A percentile compares a stretch with the other conserved stretches of the same genome.
Conservation (phyloP, 2,329 filamentous ascomycete genomes). For the Scytalidium sp. region DNA sequence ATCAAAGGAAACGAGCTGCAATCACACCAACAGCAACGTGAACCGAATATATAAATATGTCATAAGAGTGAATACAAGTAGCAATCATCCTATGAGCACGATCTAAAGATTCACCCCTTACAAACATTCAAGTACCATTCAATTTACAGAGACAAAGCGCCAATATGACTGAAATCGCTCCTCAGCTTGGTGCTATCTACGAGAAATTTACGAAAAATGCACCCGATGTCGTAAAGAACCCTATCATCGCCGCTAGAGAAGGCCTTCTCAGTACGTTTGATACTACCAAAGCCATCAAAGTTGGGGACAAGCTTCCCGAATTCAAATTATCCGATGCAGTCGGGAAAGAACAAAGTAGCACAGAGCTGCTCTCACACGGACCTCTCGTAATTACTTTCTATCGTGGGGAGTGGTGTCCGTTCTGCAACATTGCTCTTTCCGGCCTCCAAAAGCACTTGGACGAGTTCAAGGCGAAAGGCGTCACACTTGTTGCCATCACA, state of each 20-base stretch:
- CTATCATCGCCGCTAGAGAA: conserved; percentile 11
- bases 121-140: no score
- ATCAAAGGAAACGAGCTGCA: no score
- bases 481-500: conserved; percentile 39
- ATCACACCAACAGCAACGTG: no score
- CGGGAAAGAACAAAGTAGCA: conserved; percentile 29
- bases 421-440: conserved; percentile 39
- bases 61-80: no score
- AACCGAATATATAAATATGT: no score
- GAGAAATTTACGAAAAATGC: conserved; percentile 9
- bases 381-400: conserved; percentile 42
- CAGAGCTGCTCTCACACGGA: conserved; percentile 27
- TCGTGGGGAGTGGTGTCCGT: conserved; percentile 44
- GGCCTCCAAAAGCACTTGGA: conserved; percentile 33
- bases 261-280: conserved; percentile 14
- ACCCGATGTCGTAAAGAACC: conserved; percentile 8
- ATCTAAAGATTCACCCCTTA: no score
- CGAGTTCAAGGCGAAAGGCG: conserved; percentile 33
- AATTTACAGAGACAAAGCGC: no score
- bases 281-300: conserved; percentile 25
- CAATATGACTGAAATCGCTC: neutral
- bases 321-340: conserved; percentile 33
- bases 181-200: conserved; percentile 10
- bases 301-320: conserved; percentile 30
- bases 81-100: no score